phyloP scores from a whole-genome alignment of 2,329 filamentous ascomycete genomes.

The Helminthosporium solani region DNA sequence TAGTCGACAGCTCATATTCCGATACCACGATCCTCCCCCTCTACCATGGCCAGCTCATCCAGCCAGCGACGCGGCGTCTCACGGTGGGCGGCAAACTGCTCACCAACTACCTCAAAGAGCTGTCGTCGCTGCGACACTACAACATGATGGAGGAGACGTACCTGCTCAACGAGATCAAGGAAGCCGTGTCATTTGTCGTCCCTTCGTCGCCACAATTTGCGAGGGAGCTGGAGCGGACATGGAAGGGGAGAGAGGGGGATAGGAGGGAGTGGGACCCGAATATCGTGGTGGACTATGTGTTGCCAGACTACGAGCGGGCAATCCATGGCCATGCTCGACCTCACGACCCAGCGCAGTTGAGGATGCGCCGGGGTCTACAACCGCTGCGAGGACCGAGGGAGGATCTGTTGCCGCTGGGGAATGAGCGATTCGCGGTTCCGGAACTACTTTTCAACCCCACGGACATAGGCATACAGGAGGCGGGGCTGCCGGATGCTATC shows the following conservation, averaged over 20 bases:
- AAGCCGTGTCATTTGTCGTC: slow-evolving; percentile 80
- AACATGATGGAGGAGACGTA: slow-evolving; percentile 94
- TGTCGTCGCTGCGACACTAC: slow-evolving; percentile 87
- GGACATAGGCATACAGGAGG: slow-evolving; percentile 81
- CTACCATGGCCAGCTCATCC: slow-evolving; percentile 75
- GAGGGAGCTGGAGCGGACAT: slow-evolving; percentile 74
- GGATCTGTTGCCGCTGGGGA: slow-evolving; percentile 81
- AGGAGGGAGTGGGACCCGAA: slow-evolving; percentile 54
- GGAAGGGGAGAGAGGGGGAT: slow-evolving; percentile 64
- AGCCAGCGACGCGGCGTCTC: slow-evolving; percentile 77
- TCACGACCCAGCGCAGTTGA: slow-evolving; percentile 68
- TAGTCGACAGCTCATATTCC: slow-evolving; percentile 90
- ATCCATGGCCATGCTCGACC: slow-evolving; percentile 71
- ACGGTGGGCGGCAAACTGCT: slow-evolving; percentile 91
- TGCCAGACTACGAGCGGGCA: slow-evolving; percentile 72
- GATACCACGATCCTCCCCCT: slow-evolving; percentile 89
- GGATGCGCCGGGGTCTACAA: slow-evolving; percentile 52
- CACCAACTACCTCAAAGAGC: slow-evolving; percentile 87
- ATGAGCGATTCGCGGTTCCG: slow-evolving; percentile 87
- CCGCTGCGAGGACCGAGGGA: slow-evolving; percentile 57
- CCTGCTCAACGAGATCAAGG: slow-evolving; percentile 95
- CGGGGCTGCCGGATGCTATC: slow-evolving; percentile 79
- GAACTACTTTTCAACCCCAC: slow-evolving; percentile 85
- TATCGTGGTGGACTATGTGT: slow-evolving; percentile 85
- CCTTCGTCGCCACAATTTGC: slow-evolving; percentile 62